phyloP scores from a whole-genome alignment of 2,329 filamentous ascomycete species.

The Blastomyces emzantsi region DNA sequence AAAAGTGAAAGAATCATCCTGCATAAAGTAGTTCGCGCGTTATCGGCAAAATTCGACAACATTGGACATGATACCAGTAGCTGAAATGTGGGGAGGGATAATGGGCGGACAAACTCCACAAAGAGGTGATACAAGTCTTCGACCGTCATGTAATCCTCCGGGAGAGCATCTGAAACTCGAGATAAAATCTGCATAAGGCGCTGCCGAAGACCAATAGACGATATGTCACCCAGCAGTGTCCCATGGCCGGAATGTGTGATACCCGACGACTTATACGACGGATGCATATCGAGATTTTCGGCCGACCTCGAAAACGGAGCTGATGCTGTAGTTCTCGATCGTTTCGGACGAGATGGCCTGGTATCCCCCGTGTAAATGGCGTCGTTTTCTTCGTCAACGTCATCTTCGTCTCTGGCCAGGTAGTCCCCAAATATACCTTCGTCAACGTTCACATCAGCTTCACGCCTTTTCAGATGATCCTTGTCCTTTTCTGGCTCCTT shows the following conservation, averaged over 20 bases:
- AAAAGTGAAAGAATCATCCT: slow-evolving; percentile 46
- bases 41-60: slow-evolving; percentile 32
- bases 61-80: slow-evolving; percentile 38
- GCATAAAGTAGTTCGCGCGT: slow-evolving; percentile 43
- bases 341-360: slow-evolving; percentile 25
- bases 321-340: slow-evolving; percentile 20
- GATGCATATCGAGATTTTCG: slow-evolving; percentile 4
- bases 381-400: slow-evolving; percentile 22
- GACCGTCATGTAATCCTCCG: slow-evolving; percentile 29
- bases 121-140: slow-evolving; percentile 37
- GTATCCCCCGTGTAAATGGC: slow-evolving; percentile 13
- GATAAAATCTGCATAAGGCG: slow-evolving; percentile 38
- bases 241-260: slow-evolving; percentile 19
- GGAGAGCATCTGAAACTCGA: slow-evolving; percentile 29
- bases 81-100: slow-evolving; percentile 40
- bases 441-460: slow-evolving; percentile 38
- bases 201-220: slow-evolving; percentile 37
- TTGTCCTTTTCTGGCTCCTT: slow-evolving; percentile 26
- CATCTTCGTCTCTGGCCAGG: slow-evolving; percentile 28
- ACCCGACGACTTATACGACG: slow-evolving; percentile 12
- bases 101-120: slow-evolving; percentile 39
- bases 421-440: slow-evolving; percentile 41
- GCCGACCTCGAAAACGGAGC: background rate
- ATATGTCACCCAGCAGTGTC: slow-evolving; percentile 30
- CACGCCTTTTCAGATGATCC: slow-evolving; percentile 31